Evolutionary conservation across 2,329 filamentous ascomycete genomes (phyloP).

Genomic region (Aspergillus sclerotialis): DNA sequence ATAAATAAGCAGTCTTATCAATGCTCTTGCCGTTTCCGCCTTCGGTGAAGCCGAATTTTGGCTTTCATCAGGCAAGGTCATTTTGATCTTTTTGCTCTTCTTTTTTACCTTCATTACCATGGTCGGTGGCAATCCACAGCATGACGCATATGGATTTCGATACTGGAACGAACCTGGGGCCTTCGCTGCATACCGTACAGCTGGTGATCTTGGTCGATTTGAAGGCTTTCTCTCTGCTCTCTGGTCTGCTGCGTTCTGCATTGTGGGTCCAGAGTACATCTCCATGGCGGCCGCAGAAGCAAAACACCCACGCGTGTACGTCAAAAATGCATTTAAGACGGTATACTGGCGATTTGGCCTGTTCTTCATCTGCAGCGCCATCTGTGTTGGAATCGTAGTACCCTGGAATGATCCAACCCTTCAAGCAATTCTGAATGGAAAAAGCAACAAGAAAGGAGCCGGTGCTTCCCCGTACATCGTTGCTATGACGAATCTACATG

Average conservation of each 20-base stretch:
- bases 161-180: slow-evolving; percentile 61
- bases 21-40: slow-evolving; percentile 65
- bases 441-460: slow-evolving; percentile 13
- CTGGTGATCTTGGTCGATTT: slow-evolving; percentile 62
- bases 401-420: slow-evolving; percentile 59
- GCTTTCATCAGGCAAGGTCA: slow-evolving; percentile 63
- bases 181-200: slow-evolving; percentile 59
- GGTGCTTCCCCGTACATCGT: slow-evolving; percentile 48
- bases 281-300: slow-evolving; percentile 61
- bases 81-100: slow-evolving; percentile 65
- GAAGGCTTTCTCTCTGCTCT: slow-evolving; percentile 70
- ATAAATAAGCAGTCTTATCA: slow-evolving; percentile 41
- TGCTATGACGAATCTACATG: slow-evolving; percentile 41
- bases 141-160: slow-evolving; percentile 67
- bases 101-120: slow-evolving; percentile 75
- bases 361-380: slow-evolving; percentile 69
- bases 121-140: slow-evolving; percentile 70
- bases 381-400: slow-evolving; percentile 65
- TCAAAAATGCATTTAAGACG: slow-evolving; percentile 69
- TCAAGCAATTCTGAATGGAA: slow-evolving; percentile 9
- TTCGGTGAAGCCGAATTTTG: slow-evolving; percentile 74
- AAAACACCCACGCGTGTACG: slow-evolving; percentile 60
- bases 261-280: slow-evolving; percentile 63
- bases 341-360: slow-evolving; percentile 71
- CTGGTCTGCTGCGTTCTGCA: slow-evolving; percentile 63